Percentiles rank a stretch among this genome's conserved stretches.
Conservation (phyloP, 768 basidiomycete genomes). For the Suillus luteus region DNA sequence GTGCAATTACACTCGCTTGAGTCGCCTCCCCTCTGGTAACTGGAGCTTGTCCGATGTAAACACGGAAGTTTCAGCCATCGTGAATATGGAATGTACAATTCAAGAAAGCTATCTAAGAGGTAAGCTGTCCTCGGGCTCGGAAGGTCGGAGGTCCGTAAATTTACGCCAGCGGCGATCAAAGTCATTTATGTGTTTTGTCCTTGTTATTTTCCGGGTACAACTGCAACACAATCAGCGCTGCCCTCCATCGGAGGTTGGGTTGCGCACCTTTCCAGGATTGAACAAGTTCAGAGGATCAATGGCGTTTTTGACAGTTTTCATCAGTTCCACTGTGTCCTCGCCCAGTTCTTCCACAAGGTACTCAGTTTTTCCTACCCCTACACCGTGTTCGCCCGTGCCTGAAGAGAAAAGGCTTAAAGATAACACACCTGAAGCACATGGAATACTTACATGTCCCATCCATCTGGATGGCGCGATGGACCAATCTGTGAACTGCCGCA, state of each 20-base stretch:
- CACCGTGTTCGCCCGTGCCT: constrained; percentile 89
- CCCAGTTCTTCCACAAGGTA: constrained; percentile 87
- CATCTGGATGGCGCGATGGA: constrained; percentile 68
- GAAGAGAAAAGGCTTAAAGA: constrained; percentile 10
- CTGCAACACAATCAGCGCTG: background rate
- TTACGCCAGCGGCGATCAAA: background rate
- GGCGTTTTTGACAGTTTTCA: constrained; percentile 81
- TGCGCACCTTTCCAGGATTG: constrained; percentile 76
- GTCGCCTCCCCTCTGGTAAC: background rate
- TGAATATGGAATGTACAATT: background rate
- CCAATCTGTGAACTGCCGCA: constrained; percentile 67
- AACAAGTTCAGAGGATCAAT: constrained; percentile 81
- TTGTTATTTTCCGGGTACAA: constrained; percentile 3
- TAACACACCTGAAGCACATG: constrained; percentile 6
- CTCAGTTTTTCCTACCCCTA: constrained; percentile 84
- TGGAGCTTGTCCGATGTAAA: background rate
- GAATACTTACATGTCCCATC: constrained; percentile 71
- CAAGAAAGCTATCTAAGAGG: background rate
- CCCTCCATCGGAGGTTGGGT: background rate
- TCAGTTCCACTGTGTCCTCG: constrained; percentile 74
- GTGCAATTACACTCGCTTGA: background rate
- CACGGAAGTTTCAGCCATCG: background rate
- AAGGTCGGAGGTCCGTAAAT: background rate
- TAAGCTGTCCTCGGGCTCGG: background rate
- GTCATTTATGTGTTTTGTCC: background rate